Evolutionary conservation across 129 eudicot genomes (phyloP).

Genomic region (Flaveria linearis): DNA sequence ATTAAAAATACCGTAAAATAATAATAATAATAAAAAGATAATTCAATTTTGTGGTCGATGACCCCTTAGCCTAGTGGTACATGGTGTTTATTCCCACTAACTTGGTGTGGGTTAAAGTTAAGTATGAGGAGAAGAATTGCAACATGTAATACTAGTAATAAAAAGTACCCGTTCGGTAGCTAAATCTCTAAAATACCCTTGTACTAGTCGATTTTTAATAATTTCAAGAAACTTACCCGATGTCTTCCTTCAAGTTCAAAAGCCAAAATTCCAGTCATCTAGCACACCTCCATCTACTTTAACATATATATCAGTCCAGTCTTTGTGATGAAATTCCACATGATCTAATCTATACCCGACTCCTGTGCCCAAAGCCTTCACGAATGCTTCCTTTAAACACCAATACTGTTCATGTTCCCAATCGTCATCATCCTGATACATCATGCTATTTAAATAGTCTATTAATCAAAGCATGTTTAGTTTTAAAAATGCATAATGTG

Average conservation of each 20-base stretch:
- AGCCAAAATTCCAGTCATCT: slow-evolving; percentile 84
- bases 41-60: too few relatives aligned
- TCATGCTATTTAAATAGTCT: neutral
- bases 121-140: neutral
- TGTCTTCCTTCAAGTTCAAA: slow-evolving; percentile 50
- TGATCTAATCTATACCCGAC: slow-evolving; percentile 60
- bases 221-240: slow-evolving; percentile 47
- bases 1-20: neutral
- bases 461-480: neutral
- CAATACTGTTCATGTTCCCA: slow-evolving; percentile 52
- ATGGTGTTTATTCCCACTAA: too few relatives aligned
- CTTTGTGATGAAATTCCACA: slow-evolving; percentile 61
- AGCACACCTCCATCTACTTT: slow-evolving; percentile 53
- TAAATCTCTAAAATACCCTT: neutral
- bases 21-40: neutral
- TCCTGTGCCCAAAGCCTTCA: slow-evolving; percentile 83
- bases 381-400: slow-evolving; percentile 93
- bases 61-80: too few relatives aligned
- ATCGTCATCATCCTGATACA: neutral
- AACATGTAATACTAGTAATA: neutral
- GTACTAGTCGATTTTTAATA: neutral
- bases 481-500: neutral
- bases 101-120: too few relatives aligned
- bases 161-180: neutral
- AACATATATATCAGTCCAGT: slow-evolving; percentile 65